Evolutionary conservation across 441 rosid species (phyloP).

Genomic region (Adansonia madagascariensis): DNA sequence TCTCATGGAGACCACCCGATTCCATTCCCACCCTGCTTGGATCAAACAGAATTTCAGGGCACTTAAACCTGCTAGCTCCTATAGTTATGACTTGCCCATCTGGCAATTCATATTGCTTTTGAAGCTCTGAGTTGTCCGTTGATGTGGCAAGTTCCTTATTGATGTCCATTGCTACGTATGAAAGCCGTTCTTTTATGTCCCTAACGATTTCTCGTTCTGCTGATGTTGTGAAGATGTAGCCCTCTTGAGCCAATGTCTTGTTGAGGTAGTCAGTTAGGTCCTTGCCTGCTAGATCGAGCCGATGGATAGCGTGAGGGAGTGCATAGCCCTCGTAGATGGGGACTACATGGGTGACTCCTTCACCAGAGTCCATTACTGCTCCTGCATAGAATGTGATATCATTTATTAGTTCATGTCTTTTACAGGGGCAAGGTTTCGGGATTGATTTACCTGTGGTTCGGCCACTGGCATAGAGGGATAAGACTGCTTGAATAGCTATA

Average conservation of each 20-base stretch:
- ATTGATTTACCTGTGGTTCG: slow-evolving; percentile 30
- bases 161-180: slow-evolving; percentile 27
- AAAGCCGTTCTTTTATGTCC: slow-evolving; percentile 28
- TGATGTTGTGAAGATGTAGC: slow-evolving; percentile 17
- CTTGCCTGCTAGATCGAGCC: slow-evolving; percentile 30
- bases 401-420: background rate
- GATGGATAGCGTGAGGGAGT: slow-evolving; percentile 26
- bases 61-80: slow-evolving; percentile 32
- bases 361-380: slow-evolving; percentile 32
- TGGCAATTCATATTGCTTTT: slow-evolving; percentile 28
- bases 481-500: slow-evolving; percentile 36
- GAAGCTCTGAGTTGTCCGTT: slow-evolving; percentile 22
- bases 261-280: slow-evolving; percentile 30
- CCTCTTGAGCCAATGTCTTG: slow-evolving; percentile 27
- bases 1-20: slow-evolving; percentile 28
- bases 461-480: slow-evolving; percentile 35
- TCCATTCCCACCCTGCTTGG: slow-evolving; percentile 31
- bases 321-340: slow-evolving; percentile 32
- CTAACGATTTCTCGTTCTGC: background rate
- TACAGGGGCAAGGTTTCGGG: background rate
- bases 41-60: slow-evolving; percentile 29
- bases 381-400: slow-evolving; percentile 7
- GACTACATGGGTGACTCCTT: slow-evolving; percentile 30
- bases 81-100: slow-evolving; percentile 31
- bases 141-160: slow-evolving; percentile 23